These are phyloP conservation scores for Chalara sp. DNA, from an alignment of 2,329 filamentous ascomycete species.

Conservation along the genomic window DNA sequence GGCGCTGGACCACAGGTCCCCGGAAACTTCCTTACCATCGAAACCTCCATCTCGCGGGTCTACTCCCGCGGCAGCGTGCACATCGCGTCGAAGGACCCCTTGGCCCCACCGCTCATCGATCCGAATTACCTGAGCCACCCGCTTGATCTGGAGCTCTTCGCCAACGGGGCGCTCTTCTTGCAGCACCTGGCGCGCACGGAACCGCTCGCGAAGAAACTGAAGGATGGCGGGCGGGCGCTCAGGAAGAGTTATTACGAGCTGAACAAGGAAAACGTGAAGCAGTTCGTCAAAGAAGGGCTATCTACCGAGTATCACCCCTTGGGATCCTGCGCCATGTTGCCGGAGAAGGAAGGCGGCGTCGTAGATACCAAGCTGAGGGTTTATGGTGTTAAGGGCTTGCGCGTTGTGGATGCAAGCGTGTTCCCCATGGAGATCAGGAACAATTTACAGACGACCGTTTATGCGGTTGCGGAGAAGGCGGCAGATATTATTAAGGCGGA, in stretches of 20 bases:
- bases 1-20: constrained; percentile 1
- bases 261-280: constrained; percentile 7
- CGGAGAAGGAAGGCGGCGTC: not conserved
- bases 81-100: constrained; percentile 30
- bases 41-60: constrained; percentile 33
- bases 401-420: constrained; percentile 2
- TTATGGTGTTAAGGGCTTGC: not conserved
- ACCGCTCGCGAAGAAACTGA: constrained; percentile 27
- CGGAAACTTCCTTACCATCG: constrained; percentile 48
- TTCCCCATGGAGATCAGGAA: constrained; percentile 1
- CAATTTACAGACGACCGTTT: constrained; percentile 1
- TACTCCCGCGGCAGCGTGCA: constrained; percentile 37
- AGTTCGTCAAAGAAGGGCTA: constrained; percentile 3
- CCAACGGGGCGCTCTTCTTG: constrained; percentile 28
- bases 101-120: constrained; percentile 32
- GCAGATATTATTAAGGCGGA: constrained; percentile 5
- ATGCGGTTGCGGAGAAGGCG: constrained; percentile 4
- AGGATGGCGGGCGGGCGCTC: constrained; percentile 7
- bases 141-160: constrained; percentile 33
- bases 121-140: constrained; percentile 35
- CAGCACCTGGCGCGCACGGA: constrained; percentile 25
- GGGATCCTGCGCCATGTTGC: constrained; percentile 1
- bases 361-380: constrained; percentile 2
- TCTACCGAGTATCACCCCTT: constrained; percentile 11
- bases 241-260: no score